phyloP scores from a whole-genome alignment of 805 yeast species.

The Cyberlindnera mississippiensis region DNA sequence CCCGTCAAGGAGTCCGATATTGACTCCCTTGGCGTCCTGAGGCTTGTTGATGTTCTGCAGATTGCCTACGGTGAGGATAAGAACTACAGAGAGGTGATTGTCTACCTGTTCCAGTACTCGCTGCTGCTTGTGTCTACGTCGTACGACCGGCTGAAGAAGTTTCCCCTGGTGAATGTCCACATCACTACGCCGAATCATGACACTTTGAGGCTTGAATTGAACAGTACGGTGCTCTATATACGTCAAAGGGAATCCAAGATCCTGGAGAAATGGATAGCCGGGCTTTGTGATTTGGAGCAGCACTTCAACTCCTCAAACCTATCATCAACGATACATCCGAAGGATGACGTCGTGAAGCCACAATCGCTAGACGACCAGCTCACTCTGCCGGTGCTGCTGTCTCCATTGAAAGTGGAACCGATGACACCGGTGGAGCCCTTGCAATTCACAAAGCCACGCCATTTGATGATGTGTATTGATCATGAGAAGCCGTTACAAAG shows the following conservation, averaged over 20 bases:
- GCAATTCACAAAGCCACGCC: constrained; percentile 14
- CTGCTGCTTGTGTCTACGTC: constrained; percentile 13
- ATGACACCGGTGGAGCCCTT: constrained; percentile 8
- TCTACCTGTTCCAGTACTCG: constrained; percentile 32
- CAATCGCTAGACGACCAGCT: constrained; percentile 11
- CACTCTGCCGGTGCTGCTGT: constrained; percentile 21
- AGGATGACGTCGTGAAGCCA: background rate
- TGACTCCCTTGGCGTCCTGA: constrained; percentile 33
- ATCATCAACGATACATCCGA: constrained; percentile 30
- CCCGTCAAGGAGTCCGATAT: constrained; percentile 25
- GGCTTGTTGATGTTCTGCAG: constrained; percentile 33
- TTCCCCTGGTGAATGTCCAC: constrained; percentile 8
- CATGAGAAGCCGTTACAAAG: constrained; percentile 12
- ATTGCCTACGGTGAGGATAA: constrained; percentile 28
- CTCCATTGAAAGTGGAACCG: constrained; percentile 19
- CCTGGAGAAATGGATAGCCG: constrained; percentile 40
- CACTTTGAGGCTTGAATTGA: constrained; percentile 16
- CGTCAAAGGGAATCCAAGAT: constrained; percentile 28
- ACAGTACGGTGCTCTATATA: constrained; percentile 22
- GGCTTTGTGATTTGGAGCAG: constrained; percentile 32
- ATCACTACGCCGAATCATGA: constrained; percentile 22
- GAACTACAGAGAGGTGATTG: constrained; percentile 27
- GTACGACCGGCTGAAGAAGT: constrained; percentile 10
- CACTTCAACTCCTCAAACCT: constrained; percentile 28
- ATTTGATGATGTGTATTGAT: constrained; percentile 19